These are phyloP conservation scores for Flaveria trinervia DNA, from an alignment of 129 eudicot species.

Conservation along the genomic window DNA sequence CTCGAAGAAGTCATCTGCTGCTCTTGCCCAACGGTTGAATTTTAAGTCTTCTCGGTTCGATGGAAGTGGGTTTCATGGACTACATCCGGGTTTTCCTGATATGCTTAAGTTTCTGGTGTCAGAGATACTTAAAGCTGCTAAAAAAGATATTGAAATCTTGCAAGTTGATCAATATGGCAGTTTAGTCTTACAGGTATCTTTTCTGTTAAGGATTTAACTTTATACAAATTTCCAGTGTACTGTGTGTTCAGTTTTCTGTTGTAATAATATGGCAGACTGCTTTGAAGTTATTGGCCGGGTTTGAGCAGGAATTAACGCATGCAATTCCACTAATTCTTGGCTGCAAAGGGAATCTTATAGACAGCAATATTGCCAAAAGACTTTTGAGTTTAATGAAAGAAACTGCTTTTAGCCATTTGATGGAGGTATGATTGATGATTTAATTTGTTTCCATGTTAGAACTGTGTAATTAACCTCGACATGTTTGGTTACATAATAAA, in stretches of 20 bases:
- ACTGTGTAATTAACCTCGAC: background rate
- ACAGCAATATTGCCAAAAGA: constrained; percentile 40
- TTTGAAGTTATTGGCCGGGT: constrained; percentile 70
- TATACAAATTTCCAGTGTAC: background rate
- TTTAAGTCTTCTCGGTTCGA: constrained; percentile 39
- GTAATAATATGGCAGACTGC: constrained; percentile 62
- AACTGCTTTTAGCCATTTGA: constrained; percentile 86
- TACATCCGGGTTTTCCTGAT: constrained; percentile 64
- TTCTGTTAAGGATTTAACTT: constrained; percentile 1
- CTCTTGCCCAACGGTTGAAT: constrained; percentile 73
- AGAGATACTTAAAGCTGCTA: constrained; percentile 62
- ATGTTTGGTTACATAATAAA: constrained; percentile 40
- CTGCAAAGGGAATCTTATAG: constrained; percentile 49
- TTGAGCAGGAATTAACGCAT: constrained; percentile 56
- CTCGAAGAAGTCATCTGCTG: constrained; percentile 61
- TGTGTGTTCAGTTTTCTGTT: constrained; percentile 12
- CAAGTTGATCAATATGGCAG: constrained; percentile 83
- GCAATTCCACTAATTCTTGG: constrained; percentile 77
- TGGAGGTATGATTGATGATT: constrained; percentile 64
- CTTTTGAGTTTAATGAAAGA: constrained; percentile 66
- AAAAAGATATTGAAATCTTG: constrained; percentile 50
- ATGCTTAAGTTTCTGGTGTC: constrained; percentile 68
- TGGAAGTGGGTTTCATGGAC: constrained; percentile 35
- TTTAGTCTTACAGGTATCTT: constrained; percentile 88
- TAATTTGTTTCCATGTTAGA: background rate